A percentile compares a stretch with the other conserved stretches of the same genome.
These are phyloP conservation scores for Hansfordia pulvinata DNA, from an alignment of 2,329 filamentous ascomycete genomes.

Conservation along the genomic window DNA sequence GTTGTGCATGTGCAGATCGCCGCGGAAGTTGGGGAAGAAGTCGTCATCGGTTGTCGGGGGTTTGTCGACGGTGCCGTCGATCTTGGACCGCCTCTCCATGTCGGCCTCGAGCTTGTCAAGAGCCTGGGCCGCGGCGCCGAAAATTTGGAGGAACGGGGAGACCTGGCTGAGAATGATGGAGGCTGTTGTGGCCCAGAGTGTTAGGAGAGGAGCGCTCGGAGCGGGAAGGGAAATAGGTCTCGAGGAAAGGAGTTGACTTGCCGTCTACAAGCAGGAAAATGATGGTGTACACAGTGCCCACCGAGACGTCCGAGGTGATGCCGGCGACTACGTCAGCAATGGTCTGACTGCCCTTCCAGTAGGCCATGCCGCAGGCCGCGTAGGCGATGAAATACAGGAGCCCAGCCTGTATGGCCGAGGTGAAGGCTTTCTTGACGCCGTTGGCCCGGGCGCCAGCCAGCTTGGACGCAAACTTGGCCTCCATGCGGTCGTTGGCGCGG, in stretches of 20 bases:
- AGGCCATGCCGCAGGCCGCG: conserved; percentile 48
- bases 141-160: conserved; percentile 46
- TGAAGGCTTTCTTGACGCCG: conserved; percentile 41
- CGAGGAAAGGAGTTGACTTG: conserved; percentile 10
- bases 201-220: too few species aligned
- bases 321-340: conserved; percentile 25
- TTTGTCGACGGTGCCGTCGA: conserved; percentile 28
- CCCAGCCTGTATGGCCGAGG: conserved; percentile 43
- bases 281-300: conserved; percentile 45
- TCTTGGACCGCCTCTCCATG: conserved; percentile 32
- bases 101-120: conserved; percentile 40
- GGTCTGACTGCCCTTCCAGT: conserved; percentile 45
- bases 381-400: conserved; percentile 55
- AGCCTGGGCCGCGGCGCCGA: conserved; percentile 37
- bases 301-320: conserved; percentile 18
- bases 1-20: conserved; percentile 20
- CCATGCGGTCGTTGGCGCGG: conserved; percentile 34
- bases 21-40: conserved; percentile 29
- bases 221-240: conserved; percentile 13
- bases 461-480: conserved; percentile 33
- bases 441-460: conserved; percentile 29
- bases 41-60: too few species aligned
- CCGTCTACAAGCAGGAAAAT: conserved; percentile 51
- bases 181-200: conserved; percentile 24
- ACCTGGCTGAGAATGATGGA: conserved; percentile 45